These are phyloP conservation scores for Starmerella sp. DNA, from an alignment of 805 yeast genomes.

Conservation along the genomic window DNA sequence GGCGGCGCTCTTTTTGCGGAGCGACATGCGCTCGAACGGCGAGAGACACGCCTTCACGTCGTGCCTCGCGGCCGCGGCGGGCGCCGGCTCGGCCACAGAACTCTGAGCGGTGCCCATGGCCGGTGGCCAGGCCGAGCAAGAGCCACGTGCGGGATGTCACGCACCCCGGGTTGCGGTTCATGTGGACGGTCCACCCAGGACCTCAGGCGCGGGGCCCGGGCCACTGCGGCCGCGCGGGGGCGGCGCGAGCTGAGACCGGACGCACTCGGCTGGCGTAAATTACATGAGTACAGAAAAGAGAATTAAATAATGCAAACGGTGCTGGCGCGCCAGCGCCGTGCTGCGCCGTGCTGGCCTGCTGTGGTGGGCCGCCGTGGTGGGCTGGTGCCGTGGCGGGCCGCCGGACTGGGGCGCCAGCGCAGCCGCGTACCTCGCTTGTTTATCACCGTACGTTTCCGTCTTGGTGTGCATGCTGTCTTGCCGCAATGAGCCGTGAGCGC, in stretches of 20 bases:
- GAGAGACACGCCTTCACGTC: background rate
- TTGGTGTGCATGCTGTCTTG: no score
- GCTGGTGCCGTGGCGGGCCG: no score
- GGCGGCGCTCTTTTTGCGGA: background rate
- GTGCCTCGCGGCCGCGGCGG: background rate
- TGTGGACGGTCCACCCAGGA: no score
- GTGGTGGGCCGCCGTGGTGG: no score
- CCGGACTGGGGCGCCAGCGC: no score
- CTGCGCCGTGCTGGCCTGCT: background rate
- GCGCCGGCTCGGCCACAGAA: background rate
- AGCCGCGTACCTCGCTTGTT: no score
- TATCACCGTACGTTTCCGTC: no score
- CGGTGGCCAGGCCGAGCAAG: background rate
- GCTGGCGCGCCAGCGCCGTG: background rate
- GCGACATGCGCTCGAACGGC: conserved; percentile 12
- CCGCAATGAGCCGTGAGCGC: no score
- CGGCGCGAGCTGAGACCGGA: no score
- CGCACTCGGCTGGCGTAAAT: background rate
- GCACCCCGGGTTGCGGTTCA: no score
- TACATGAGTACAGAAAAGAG: background rate
- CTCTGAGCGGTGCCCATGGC: conserved; percentile 1
- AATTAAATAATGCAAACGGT: background rate
- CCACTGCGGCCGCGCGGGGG: no score
- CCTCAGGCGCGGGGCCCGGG: no score
- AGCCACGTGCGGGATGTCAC: background rate